Evolutionary conservation across 805 yeast species (phyloP), one percentile per base, ranked within the genome.

Genomic region (Lipomyces kockii): DNA sequence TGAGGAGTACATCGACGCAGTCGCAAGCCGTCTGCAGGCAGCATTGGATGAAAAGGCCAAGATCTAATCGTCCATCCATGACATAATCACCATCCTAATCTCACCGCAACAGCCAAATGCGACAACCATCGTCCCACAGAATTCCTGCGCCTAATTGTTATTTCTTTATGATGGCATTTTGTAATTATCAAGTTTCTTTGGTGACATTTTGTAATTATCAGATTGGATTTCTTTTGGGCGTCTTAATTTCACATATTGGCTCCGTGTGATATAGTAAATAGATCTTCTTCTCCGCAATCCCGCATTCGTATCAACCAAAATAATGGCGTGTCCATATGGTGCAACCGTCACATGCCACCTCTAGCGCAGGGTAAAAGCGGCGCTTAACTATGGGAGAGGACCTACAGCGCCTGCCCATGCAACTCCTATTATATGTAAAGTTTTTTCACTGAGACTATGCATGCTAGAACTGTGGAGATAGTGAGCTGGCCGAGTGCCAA

Each of bases 1-100:
- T 62, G 95, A 90, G 78, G 97, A 92, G 80, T 93, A 92, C 80
- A 87, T 93, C 74, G 90, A 88, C 71, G 89, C 89, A 51, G 98
- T 93, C 70, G 72, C 72, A 29, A 55, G 60, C 49, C 71, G 72
- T 54, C 72, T 69, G 34, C 63, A 63, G 62, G 63, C 58, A 63
- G 34, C 72, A 3, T 60, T 54, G 49, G 65, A 56, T 6, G 66
- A 49, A 37, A 60, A 58, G 60, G 58, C 67, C 12, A 52, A 65
- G 64, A 52, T 61, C 62, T 61, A 65, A 65, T 32, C 29, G n/a
- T 22, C n/a, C 34, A 25, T 25, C 2, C 49, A 4, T 43, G 9
- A 8, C 49, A 43, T 49, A 49, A 49, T 49, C 22, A 49, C 5
- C 27, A n/a, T 9, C 11, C 9, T 22, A 52, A 25, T 52, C 55